Percentiles rank a stretch among this genome's conserved stretches.
phyloP scores from a whole-genome alignment of 176 grass and related monocot genomes.

The Oryza meyeriana region DNA sequence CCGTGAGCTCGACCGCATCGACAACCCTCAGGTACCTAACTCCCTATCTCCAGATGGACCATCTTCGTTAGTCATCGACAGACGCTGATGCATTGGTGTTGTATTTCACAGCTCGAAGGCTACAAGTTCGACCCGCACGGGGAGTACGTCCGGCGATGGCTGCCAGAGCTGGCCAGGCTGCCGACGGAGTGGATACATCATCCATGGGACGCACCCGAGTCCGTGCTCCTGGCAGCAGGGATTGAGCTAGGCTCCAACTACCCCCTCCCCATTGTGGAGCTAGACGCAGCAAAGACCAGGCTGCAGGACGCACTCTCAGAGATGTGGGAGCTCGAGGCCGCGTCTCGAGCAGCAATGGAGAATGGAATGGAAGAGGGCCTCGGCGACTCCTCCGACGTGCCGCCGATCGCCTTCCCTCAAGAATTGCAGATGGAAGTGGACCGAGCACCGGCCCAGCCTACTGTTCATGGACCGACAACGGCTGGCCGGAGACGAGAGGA shows the following conservation, averaged over 20 bases:
- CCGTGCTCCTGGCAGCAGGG: slow-evolving; percentile 86
- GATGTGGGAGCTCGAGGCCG: slow-evolving; percentile 93
- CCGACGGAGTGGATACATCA: slow-evolving; percentile 99
- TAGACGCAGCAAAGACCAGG: slow-evolving; percentile 70
- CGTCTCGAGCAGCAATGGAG: slow-evolving; percentile 71
- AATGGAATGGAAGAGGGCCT: slow-evolving; percentile 97
- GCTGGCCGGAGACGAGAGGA: slow-evolving; percentile 52
- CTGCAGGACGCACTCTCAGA: slow-evolving; percentile 72
- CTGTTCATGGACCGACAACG: slow-evolving; percentile 11
- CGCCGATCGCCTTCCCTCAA: slow-evolving; percentile 55
- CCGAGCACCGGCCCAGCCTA: slow-evolving; percentile 23
- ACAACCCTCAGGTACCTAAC: slow-evolving; percentile 92
- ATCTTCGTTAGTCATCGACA: slow-evolving; percentile 24
- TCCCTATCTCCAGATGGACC: slow-evolving; percentile 5
- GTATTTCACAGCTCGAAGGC: slow-evolving; percentile 69
- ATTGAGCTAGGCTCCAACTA: slow-evolving; percentile 98
- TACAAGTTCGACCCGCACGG: slow-evolving; percentile 89
- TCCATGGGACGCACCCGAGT: slow-evolving; percentile 88
- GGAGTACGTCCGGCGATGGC: slow-evolving; percentile 92
- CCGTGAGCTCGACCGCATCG: slow-evolving; percentile 82
- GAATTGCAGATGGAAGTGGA: slow-evolving; percentile 87
- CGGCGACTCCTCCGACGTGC: slow-evolving; percentile 81
- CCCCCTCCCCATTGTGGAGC: slow-evolving; percentile 71
- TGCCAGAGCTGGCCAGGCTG: slow-evolving; percentile 86
- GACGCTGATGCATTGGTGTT: slow-evolving; percentile 28